Base-by-base conservation (phyloP, 768 basidiomycete species). In the Lanmaoa pseudosensibilis region DNA sequence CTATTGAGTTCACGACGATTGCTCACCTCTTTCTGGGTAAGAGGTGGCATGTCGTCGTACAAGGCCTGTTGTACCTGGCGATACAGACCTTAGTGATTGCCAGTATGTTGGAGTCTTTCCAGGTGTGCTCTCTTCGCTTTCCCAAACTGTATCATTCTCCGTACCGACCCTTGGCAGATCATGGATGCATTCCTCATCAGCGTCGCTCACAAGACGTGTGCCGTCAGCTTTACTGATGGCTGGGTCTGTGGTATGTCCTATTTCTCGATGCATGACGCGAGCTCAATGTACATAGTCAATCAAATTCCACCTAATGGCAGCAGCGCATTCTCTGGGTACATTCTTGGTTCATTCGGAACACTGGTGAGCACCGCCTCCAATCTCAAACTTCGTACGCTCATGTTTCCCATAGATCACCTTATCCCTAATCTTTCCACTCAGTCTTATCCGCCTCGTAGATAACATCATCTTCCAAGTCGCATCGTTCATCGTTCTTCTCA, bases 1-100 rank as follows among this genome's bases (percentile, higher is more conserved):
- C 65, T n/a, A 52, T 67, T 39, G 65, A 67, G 39, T 67, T 67
- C 50, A 67, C 65, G 11, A 67, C 65, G 4, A 62, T 67, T 18
- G 65, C 65, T 8, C 57, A 67, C 45, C 62, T 67, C 54, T 67
- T 67, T 41, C 48, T 67, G 30, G 65, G 65, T 7, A 67, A 60
- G 46, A 44, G 63, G 44, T 67, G 65, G 65, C 65, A 67, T 23
- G 1, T 68, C 47, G 45, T 59, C 38, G 46, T 67, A 7, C 65
- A 67, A 13, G 46, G 18, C 12, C 11, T 67, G 39, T 18, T 68
- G 33, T 67, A 62, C 36, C 60, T 67, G 0, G 65, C 65, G 0
- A 50, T 67, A 52, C 60, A 67, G 41, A 65, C 57, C 11, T 34
- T 67, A 44, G 65, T 67, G 10, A 52, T 68, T 4, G 58, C 63